A percentile compares a stretch with the other conserved stretches of the same genome.
These are phyloP conservation scores for Daedalea quercina DNA, from an alignment of 768 basidiomycete species.

Conservation along the genomic window DNA sequence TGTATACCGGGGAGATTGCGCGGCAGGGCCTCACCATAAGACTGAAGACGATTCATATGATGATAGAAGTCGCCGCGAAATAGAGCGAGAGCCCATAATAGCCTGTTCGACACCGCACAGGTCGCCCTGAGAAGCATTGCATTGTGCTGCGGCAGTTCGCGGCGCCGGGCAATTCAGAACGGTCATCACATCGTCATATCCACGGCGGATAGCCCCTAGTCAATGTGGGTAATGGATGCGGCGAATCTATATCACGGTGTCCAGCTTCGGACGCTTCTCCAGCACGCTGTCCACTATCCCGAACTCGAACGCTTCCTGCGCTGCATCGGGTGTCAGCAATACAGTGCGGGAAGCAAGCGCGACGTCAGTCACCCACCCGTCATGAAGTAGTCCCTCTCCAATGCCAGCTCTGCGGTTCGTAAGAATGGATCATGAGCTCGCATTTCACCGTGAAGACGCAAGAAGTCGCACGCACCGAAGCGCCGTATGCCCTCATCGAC, in stretches of 20 bases:
- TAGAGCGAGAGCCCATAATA: too few species aligned
- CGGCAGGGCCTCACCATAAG: too few species aligned
- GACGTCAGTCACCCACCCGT: slow-evolving; percentile 45
- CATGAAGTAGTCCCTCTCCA: slow-evolving; percentile 96
- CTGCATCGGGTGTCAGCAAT: slow-evolving; percentile 28
- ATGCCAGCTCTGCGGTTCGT: slow-evolving; percentile 59
- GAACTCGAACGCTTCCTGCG: slow-evolving; percentile 84
- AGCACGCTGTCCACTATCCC: slow-evolving; percentile 92
- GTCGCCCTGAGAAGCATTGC: too few species aligned
- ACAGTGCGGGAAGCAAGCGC: background rate
- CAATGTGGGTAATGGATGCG: too few species aligned
- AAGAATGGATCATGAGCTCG: background rate
- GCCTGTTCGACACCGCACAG: too few species aligned
- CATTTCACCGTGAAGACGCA: slow-evolving; percentile 7
- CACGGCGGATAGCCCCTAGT: too few species aligned
- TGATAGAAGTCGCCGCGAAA: too few species aligned
- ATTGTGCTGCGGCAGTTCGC: too few species aligned
- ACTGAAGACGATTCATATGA: too few species aligned
- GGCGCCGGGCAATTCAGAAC: too few species aligned
- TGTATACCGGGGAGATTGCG: too few species aligned
- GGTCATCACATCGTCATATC: too few species aligned
- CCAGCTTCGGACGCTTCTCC: slow-evolving; percentile 62
- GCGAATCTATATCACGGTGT: slow-evolving; percentile 17
- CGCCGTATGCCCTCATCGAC: slow-evolving; percentile 59
- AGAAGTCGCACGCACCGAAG: slow-evolving; percentile 55